Conservation (phyloP, 495 filamentous ascomycete genomes). For the Evansstolkia leycettana region DNA sequence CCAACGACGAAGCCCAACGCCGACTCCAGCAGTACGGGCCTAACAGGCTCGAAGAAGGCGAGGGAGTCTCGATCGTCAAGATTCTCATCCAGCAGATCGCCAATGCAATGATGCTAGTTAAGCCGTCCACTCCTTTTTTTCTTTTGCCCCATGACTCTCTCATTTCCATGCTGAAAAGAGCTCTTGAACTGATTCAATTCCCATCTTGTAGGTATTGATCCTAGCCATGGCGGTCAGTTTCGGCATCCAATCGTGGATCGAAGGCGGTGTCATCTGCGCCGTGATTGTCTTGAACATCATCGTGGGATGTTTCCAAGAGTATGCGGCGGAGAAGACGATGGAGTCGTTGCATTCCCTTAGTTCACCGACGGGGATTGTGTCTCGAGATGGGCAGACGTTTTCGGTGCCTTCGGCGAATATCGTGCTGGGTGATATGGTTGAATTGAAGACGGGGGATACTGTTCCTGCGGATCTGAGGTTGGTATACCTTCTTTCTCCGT, state of each 20-base stretch:
- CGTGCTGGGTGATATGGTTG: slow-evolving; percentile 55
- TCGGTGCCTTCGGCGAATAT: slow-evolving; percentile 42
- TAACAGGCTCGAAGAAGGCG: slow-evolving; percentile 41
- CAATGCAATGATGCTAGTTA: slow-evolving; percentile 45
- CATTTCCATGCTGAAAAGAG: slow-evolving; percentile 1
- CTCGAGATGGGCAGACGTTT: slow-evolving; percentile 39
- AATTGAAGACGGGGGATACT: slow-evolving; percentile 66
- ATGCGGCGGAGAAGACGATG: slow-evolving; percentile 65
- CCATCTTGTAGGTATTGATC: slow-evolving; percentile 45
- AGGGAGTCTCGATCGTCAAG: slow-evolving; percentile 32
- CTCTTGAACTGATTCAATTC: slow-evolving; percentile 14
- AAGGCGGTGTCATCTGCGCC: slow-evolving; percentile 53
- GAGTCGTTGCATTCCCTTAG: slow-evolving; percentile 51
- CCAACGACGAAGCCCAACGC: slow-evolving; percentile 33
- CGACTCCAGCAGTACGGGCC: slow-evolving; percentile 38
- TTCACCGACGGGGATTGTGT: slow-evolving; percentile 47
- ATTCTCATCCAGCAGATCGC: slow-evolving; percentile 42
- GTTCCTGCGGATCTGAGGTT: slow-evolving; percentile 49
- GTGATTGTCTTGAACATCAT: slow-evolving; percentile 57
- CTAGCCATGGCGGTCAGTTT: slow-evolving; percentile 61
- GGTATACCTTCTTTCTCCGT: background rate
- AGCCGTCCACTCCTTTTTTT: slow-evolving; percentile 1
- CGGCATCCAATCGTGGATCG: slow-evolving; percentile 56
- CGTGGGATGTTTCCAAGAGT: slow-evolving; percentile 62
- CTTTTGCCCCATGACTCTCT: background rate